phyloP scores from a whole-genome alignment of 768 basidiomycete genomes.

The Mycena rebaudengoi region DNA sequence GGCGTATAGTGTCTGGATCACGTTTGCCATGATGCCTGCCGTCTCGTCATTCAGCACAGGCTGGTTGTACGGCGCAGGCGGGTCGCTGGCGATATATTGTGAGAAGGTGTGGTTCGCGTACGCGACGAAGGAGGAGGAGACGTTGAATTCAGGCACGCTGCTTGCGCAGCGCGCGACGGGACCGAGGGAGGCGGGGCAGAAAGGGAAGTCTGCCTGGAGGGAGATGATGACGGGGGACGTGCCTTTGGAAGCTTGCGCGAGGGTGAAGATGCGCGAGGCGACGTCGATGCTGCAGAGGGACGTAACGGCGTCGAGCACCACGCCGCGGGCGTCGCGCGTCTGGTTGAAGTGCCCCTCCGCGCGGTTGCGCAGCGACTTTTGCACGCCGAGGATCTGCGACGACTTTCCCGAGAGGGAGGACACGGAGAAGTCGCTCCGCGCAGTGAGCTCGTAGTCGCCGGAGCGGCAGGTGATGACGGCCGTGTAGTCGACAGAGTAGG shows the following conservation, averaged over 20 bases:
- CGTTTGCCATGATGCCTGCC: constrained; percentile 22
- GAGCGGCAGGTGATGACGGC: constrained; percentile 26
- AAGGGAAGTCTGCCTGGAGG: constrained; percentile 29
- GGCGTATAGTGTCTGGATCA: constrained; percentile 32
- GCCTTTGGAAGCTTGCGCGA: constrained; percentile 24
- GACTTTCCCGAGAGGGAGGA: constrained; percentile 29
- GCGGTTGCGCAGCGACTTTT: constrained; percentile 12
- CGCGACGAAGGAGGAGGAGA: constrained; percentile 23
- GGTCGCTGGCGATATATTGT: constrained; percentile 1
- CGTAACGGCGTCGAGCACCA: constrained; percentile 11
- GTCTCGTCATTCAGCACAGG: constrained; percentile 16
- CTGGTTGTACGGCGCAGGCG: not conserved
- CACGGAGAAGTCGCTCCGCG: constrained; percentile 28
- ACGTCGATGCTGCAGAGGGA: constrained; percentile 21
- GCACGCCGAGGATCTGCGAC: constrained; percentile 25
- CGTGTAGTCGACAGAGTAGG: constrained; percentile 26
- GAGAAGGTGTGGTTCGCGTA: constrained; percentile 7
- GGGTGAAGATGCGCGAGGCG: constrained; percentile 23
- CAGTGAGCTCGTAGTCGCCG: constrained; percentile 21
- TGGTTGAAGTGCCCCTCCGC: constrained; percentile 15
- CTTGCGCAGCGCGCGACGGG: constrained; percentile 23
- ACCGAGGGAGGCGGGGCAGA: constrained; percentile 32
- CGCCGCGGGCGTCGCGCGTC: constrained; percentile 16
- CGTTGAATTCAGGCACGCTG: constrained; percentile 25
- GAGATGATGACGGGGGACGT: constrained; percentile 30